Evolutionary conservation across 805 yeast genomes (phyloP).

Genomic region (Tetrapisispora fleetii): DNA sequence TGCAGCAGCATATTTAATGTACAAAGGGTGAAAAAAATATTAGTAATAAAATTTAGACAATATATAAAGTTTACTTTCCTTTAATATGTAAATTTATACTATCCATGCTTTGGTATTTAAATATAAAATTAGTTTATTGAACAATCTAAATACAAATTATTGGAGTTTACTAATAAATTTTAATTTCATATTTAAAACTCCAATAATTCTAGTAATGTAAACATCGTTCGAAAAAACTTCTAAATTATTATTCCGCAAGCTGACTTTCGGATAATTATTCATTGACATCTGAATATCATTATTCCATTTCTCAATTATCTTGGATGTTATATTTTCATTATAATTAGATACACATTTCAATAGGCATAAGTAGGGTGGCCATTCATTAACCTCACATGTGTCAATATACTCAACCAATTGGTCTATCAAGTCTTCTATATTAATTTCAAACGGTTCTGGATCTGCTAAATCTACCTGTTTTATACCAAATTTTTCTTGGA

Average conservation of each 20-base stretch:
- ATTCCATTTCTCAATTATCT: slow-evolving; percentile 10
- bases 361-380: slow-evolving; percentile 24
- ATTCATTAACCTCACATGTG: slow-evolving; percentile 9
- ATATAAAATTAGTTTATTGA: neutral
- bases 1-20: neutral
- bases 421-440: slow-evolving; percentile 1
- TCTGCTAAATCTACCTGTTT: neutral
- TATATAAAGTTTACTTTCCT: neutral
- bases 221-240: neutral
- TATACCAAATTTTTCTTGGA: neutral
- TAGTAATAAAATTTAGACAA: neutral
- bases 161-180: neutral
- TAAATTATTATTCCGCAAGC: neutral
- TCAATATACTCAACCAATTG: slow-evolving; percentile 12
- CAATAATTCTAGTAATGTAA: neutral
- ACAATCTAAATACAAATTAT: neutral
- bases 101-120: neutral
- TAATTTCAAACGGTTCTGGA: neutral
- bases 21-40: neutral
- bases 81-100: neutral
- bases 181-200: neutral
- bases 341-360: slow-evolving; percentile 3
- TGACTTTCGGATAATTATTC: slow-evolving; percentile 1
- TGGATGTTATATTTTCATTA: no score
- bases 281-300: slow-evolving; percentile 10